phyloP scores from a whole-genome alignment of 371 early-diverging fungal species.

The Blakeslea trispora region DNA sequence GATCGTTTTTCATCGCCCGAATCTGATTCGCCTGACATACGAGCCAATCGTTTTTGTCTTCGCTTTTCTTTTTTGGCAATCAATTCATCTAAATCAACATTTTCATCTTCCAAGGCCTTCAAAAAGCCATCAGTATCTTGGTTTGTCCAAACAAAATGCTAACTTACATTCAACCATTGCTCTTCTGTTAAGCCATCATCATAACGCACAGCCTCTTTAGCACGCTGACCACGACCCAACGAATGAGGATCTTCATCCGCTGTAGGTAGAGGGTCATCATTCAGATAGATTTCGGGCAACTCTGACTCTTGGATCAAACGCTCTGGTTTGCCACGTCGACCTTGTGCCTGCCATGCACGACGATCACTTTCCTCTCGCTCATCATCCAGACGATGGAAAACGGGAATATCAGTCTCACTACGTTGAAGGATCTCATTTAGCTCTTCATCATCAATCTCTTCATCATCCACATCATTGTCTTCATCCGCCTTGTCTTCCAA shows the following conservation, averaged over 20 bases:
- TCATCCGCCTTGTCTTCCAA: constrained; percentile 69
- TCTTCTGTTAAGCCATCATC: constrained; percentile 95
- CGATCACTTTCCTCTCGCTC: constrained; percentile 36
- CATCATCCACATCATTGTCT: constrained; percentile 56
- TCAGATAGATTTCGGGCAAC: constrained; percentile 78
- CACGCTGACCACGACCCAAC: constrained; percentile 68
- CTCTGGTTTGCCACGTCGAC: constrained; percentile 53
- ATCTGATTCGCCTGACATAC: constrained; percentile 14
- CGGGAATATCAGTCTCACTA: constrained; percentile 33
- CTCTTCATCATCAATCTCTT: constrained; percentile 68
- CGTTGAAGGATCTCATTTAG: constrained; percentile 53
- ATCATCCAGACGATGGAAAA: constrained; percentile 43
- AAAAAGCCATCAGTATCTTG: too few species aligned
- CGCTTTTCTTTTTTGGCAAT: constrained; percentile 39
- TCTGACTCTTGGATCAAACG: constrained; percentile 85
- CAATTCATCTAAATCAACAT: constrained; percentile 64
- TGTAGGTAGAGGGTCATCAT: constrained; percentile 57
- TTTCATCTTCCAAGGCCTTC: constrained; percentile 63
- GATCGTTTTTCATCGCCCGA: constrained; percentile 6
- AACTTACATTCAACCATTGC: constrained; percentile 75
- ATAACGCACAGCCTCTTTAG: constrained; percentile 71
- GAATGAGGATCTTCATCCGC: constrained; percentile 45
- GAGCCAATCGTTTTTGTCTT: constrained; percentile 21
- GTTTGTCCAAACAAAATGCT: background rate
- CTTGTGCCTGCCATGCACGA: constrained; percentile 30